These are phyloP conservation scores for Flammula alnicola DNA, from an alignment of 1,284 basidiomycete genomes.

Conservation along the genomic window DNA sequence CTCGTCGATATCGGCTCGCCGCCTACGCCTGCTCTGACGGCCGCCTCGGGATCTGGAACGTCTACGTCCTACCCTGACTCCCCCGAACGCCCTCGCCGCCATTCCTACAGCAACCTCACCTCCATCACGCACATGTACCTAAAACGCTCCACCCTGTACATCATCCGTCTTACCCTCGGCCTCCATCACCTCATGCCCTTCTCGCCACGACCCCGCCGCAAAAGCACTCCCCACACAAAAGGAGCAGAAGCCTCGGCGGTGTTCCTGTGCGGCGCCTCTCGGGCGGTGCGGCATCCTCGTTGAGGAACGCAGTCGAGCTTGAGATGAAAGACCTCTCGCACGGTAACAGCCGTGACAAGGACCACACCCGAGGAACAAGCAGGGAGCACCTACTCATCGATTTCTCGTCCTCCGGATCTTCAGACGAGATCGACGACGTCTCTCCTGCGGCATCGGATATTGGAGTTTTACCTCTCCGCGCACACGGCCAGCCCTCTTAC, in stretches of 20 bases:
- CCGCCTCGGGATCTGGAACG: slow-evolving; percentile 6
- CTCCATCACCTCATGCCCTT: slow-evolving; percentile 26
- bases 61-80: slow-evolving; percentile 3
- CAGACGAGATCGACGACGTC: slow-evolving; percentile 10
- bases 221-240: slow-evolving; percentile 18
- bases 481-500: neutral
- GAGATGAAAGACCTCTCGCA: slow-evolving; percentile 16
- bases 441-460: slow-evolving; percentile 26
- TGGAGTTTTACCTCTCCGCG: slow-evolving; percentile 5
- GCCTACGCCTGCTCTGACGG: slow-evolving; percentile 16
- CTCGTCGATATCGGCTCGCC: slow-evolving; percentile 22
- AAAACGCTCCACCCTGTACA: slow-evolving; percentile 4
- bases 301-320: slow-evolving; percentile 18
- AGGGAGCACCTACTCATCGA: slow-evolving; percentile 28
- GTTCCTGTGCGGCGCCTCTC: slow-evolving; percentile 28
- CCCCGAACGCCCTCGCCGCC: slow-evolving; percentile 4
- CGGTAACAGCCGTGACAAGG: neutral
- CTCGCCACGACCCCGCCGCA: slow-evolving; percentile 27
- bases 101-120: slow-evolving; percentile 6
- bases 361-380: slow-evolving; percentile 15
- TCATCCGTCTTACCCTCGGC: slow-evolving; percentile 18
- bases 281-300: slow-evolving; percentile 15
- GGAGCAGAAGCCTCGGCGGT: slow-evolving; percentile 30
- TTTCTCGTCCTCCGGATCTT: slow-evolving; percentile 21
- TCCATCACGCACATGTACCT: neutral